Evolutionary conservation across 148 eudicot species (phyloP), one percentile per base, ranked within the genome.

Genomic region (Fagopyrum homotropicum): DNA sequence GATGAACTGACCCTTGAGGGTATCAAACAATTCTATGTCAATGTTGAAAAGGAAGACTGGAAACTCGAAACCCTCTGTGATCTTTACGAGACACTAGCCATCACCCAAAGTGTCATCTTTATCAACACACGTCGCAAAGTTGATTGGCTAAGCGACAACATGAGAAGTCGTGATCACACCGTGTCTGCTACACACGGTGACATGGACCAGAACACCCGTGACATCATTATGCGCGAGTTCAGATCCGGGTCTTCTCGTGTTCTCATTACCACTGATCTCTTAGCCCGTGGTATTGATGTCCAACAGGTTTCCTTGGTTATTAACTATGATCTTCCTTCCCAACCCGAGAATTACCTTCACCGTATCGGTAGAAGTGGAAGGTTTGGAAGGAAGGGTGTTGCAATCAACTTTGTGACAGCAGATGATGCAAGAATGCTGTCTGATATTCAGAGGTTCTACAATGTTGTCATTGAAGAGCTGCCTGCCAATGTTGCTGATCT

Each of bases 1-100:
- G 82, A 80, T 43, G 82, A 80, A 69, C 82, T 80, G 72, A 80
- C 82, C 15, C 79, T 80, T 19, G 82, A 80, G 50, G 82, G 82
- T 76, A 80, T 80, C 56, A 80, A 72, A 14, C 74, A 72, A 11
- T 72, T 72, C 74, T 72, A 72, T 19, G 74, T 72, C 40, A 72
- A 72, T 48, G 74, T 72, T 7, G 74, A 72, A 7, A 72, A 49
- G 35, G 74, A 72, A 46, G 74, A 72, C 6, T 72, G 74, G 74
- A 72, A 72, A 52, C 74, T 72, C 30, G 74, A 72, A 10, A 72
- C 74, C 16, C 74, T 72, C 9, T 72, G 74, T 49, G 74, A 72
- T 19, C 74, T 72, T 19, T 72, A 72, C 14, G 74, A 72, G 7
- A 72, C 74, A 9, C 55, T 72, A 16, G 74, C 74, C 6, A 72